Evolutionary conservation across 1,139 yeast species (phyloP), one percentile per base, ranked within the genome.

Genomic region (Diutina ranongensis): DNA sequence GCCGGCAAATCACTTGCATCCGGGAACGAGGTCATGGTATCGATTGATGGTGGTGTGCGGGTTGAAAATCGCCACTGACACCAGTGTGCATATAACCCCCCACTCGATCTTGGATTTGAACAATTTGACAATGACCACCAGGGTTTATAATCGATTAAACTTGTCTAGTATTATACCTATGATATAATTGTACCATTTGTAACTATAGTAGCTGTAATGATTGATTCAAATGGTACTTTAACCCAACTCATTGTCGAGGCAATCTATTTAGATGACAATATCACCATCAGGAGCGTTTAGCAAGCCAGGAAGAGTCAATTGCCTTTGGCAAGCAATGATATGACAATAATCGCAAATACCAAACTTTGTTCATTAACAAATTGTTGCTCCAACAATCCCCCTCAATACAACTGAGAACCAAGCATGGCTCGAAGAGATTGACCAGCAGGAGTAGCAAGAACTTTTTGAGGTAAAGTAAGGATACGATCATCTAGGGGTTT

Each of bases 401-500:
- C 15, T 20, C 21, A 38, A 25, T 38, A 38, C 21, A 38, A 38
- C 22, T 38, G 42, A 27, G 42, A 27, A 12, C 42, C 44, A 19
- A 68, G 52, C 67, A 68, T 59, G 47, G 64, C 69, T 44, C 58
- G 56, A 46, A 68, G 59, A 52, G 65, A 48, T 48, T 60, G 66
- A 1, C 87, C 87, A 50, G 77, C 74, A 1, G 86, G 85, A 0
- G 83, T 74, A 35, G 62, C 63, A 49, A 80, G 64, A 2, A 81
- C 86, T 35, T 65, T 67, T 42, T 71, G 68, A 0, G 88, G 87
- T 41, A 80, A 64, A 22, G 66, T 60, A 45, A 72, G 60, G 25
- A 81, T 79, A 54, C 67, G 46, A 67, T 82, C 61, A 61, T 75
- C 63, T 55, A 71, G 55, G 47, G 61, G 61, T 49, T 67, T 63